Base-by-base conservation (phyloP, 768 basidiomycete genomes). In the Russula sp. region DNA sequence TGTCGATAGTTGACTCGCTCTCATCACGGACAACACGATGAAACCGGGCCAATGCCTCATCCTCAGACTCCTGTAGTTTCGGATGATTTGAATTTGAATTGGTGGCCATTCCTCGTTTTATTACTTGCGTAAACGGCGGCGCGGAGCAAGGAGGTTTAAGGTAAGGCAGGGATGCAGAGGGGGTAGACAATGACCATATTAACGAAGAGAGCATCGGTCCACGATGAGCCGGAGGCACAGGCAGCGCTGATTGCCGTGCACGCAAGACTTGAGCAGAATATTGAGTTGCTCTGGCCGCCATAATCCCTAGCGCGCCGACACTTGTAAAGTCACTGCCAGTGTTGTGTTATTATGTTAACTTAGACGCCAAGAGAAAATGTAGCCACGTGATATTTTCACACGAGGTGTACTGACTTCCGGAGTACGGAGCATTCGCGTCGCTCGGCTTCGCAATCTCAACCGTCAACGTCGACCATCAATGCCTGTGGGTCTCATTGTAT, bases 401-500 rank as follows among this genome's bases (percentile, higher is more conserved):
- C 62, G 58, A 22, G 1, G 52, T 13, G 5, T 31, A 65, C 62
- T 48, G 9, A 20, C n/a, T 11, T 55, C 51, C 39, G 10, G 14
- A 9, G 22, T 27, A 9, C 48, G 14, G 20, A 32, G 5, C 35
- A 10, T 56, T 53, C 61, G 62, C 52, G 47, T 61, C 63, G 18
- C 54, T 45, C 42, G 40, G 48, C 53, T 55, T 58, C 58, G 35
- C 49, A 20, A 37, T 37, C 39, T 47, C 50, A 49, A 18, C 59
- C 45, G 22, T 58, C 57, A 57, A 56, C 54, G 14, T 51, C 42
- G 22, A 53, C 57, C 47, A 51, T 61, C 47, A 62, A 84, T 84
- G 83, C 75, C 83, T 73, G 83, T 84, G 69, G 71, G 82, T 74
- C 18, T 35, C 55, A 55, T 16, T 37, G 11, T 55, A 58, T 18